phyloP scores from a whole-genome alignment of 805 yeast species.

The Hanseniaspora mollemarum region DNA sequence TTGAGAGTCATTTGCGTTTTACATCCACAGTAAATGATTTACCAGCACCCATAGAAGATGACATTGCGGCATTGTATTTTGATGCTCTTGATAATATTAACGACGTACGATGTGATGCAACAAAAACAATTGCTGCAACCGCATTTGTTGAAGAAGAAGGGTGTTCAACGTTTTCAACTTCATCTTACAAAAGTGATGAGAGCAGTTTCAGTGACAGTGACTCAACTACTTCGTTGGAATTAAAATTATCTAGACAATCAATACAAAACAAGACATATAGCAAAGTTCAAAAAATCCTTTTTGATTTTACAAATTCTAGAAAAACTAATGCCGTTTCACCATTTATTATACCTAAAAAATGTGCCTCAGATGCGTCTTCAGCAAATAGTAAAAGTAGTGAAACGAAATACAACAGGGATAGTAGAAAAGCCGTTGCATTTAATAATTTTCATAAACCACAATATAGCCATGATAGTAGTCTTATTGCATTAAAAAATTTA shows the following conservation, averaged over 20 bases:
- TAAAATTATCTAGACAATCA: too few relatives aligned
- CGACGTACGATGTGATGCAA: too few relatives aligned
- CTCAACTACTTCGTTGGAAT: too few relatives aligned
- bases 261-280: too few relatives aligned
- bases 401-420: neutral
- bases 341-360: neutral
- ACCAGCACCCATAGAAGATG: too few relatives aligned
- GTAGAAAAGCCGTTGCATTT: too few relatives aligned
- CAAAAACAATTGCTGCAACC: neutral
- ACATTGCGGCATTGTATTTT: slow-evolving; percentile 10
- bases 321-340: too few relatives aligned
- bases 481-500: neutral
- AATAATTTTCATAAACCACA: neutral
- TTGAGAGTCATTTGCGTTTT: neutral
- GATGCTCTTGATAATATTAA: slow-evolving; percentile 2
- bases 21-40: neutral
- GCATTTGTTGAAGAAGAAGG: neutral
- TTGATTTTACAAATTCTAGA: too few relatives aligned
- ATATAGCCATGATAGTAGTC: neutral
- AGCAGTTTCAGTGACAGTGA: neutral
- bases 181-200: neutral
- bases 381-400: neutral
- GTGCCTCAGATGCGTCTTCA: neutral
- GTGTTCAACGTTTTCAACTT: too few relatives aligned
- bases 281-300: too few relatives aligned